Evolutionary conservation across 352 stramenopile genomes (phyloP).

Genomic region (Blastocystis sp.): DNA sequence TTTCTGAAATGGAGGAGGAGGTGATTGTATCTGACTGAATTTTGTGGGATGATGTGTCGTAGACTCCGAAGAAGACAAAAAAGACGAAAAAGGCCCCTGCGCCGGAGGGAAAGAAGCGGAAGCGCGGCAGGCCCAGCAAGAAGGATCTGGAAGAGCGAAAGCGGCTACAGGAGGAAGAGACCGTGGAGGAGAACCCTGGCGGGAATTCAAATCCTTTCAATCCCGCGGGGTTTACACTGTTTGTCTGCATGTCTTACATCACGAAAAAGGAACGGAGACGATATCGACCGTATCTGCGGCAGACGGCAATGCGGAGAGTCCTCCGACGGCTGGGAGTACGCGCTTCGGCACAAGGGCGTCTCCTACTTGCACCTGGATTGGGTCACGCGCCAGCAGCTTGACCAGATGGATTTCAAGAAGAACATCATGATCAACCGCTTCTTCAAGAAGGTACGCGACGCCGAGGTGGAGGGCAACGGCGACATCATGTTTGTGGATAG

Average conservation of each 20-base stretch:
- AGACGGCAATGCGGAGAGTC: constrained; percentile 25
- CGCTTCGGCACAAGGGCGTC: constrained; percentile 40
- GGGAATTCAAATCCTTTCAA: neutral
- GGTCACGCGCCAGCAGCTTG: constrained; percentile 55
- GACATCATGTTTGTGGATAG: constrained; percentile 28
- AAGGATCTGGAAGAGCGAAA: neutral
- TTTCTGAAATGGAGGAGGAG: neutral
- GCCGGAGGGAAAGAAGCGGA: neutral
- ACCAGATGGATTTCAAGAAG: constrained; percentile 37
- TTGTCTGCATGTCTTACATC: neutral
- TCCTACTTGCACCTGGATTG: constrained; percentile 68
- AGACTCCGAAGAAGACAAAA: neutral
- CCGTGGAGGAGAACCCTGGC: neutral
- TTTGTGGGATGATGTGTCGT: neutral
- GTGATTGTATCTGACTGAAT: neutral
- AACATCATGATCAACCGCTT: constrained; percentile 54
- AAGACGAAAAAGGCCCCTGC: neutral
- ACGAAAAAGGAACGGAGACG: neutral
- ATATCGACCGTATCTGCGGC: constrained; percentile 63
- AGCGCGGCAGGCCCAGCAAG: neutral
- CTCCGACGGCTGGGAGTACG: constrained; percentile 59
- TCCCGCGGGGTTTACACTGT: neutral
- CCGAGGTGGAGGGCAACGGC: neutral
- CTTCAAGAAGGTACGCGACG: constrained; percentile 40
- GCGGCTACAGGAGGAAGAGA: neutral